Percentiles rank a stretch among this genome's conserved stretches.
phyloP scores from a whole-genome alignment of 208 protist species.

The Crithidia brevicula region DNA sequence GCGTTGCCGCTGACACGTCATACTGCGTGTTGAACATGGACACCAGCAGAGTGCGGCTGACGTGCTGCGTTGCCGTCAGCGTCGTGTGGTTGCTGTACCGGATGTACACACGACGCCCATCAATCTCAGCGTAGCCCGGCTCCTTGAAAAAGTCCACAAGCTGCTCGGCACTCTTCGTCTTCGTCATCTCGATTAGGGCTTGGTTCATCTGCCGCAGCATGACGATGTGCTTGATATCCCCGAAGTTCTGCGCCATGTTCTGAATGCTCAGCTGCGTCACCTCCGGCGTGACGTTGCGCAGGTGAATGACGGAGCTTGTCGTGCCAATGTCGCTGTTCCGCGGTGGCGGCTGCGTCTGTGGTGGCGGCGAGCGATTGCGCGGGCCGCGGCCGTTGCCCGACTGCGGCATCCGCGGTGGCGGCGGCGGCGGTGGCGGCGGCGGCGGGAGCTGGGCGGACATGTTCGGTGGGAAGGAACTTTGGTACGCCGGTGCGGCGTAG shows the following conservation, averaged over 20 bases:
- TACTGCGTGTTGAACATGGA: slow-evolving; percentile 95
- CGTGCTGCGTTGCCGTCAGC: slow-evolving; percentile 90
- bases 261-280: slow-evolving; percentile 92
- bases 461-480: slow-evolving; percentile 35
- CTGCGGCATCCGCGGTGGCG: slow-evolving; percentile 21
- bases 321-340: slow-evolving; percentile 91
- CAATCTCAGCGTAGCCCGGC: slow-evolving; percentile 89
- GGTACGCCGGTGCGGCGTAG: slow-evolving; percentile 44
- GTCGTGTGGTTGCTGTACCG: slow-evolving; percentile 90
- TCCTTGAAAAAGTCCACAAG: slow-evolving; percentile 90
- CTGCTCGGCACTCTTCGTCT: slow-evolving; percentile 82
- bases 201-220: slow-evolving; percentile 95
- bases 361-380: slow-evolving; percentile 1
- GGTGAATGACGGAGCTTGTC: slow-evolving; percentile 86
- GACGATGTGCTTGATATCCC: slow-evolving; percentile 91
- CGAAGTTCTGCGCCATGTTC: slow-evolving; percentile 86
- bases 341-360: slow-evolving; percentile 29
- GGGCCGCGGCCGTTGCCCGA: slow-evolving; percentile 18
- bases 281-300: slow-evolving; percentile 91
- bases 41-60: slow-evolving; percentile 86
- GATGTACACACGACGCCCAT: slow-evolving; percentile 91
- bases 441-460: slow-evolving; percentile 24
- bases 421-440: slow-evolving; percentile 14
- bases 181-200: slow-evolving; percentile 93
- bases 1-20: slow-evolving; percentile 80